Conservation (phyloP, 1,139 yeast species). For the Blastobotrys apis region DNA sequence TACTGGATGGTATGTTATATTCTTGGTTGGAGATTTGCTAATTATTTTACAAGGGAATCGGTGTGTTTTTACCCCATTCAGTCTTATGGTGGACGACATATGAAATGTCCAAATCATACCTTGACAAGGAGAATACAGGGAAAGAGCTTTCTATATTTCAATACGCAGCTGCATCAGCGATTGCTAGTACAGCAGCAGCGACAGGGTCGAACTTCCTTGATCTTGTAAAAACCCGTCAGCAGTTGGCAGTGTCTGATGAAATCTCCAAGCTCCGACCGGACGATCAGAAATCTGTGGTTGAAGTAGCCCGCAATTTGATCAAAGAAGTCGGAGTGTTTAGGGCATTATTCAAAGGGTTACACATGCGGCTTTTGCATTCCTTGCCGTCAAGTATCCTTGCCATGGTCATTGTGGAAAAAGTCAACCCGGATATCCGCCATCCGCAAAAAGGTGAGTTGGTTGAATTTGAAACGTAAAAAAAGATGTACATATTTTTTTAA, state of each 20-base stretch:
- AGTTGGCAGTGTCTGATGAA: slow-evolving; percentile 41
- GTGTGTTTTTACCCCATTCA: slow-evolving; percentile 40
- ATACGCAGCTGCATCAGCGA: slow-evolving; percentile 38
- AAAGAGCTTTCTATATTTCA: slow-evolving; percentile 27
- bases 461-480: no score
- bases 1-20: no score
- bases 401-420: slow-evolving; percentile 40
- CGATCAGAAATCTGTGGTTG: slow-evolving; percentile 35
- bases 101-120: slow-evolving; percentile 22
- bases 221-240: slow-evolving; percentile 43
- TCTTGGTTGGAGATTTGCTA: background rate
- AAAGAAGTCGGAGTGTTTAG: slow-evolving; percentile 37
- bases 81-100: slow-evolving; percentile 42
- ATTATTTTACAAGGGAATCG: no score
- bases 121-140: slow-evolving; percentile 6
- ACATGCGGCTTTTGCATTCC: slow-evolving; percentile 37
- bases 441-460: no score
- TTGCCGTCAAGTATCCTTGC: slow-evolving; percentile 40
- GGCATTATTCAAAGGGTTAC: slow-evolving; percentile 39
- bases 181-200: slow-evolving; percentile 39
- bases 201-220: slow-evolving; percentile 40
- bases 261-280: slow-evolving; percentile 38
- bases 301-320: slow-evolving; percentile 36
- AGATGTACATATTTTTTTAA: no score
- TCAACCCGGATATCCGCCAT: slow-evolving; percentile 35